Evolutionary conservation across 2,329 filamentous ascomycete genomes (phyloP).

Genomic region (Beauveria pseudobassiana): DNA sequence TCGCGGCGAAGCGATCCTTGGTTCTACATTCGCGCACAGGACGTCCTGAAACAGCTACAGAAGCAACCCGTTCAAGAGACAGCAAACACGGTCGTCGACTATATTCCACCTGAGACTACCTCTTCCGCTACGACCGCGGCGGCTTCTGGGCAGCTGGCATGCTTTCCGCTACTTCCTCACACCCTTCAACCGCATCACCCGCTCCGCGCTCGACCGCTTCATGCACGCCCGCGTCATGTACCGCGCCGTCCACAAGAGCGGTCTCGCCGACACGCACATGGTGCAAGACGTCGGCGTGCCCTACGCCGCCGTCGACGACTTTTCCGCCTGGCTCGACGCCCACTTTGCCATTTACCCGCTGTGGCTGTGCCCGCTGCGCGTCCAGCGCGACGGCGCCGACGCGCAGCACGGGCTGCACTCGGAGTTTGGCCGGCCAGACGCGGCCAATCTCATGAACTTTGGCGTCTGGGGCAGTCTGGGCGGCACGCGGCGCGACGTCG

Average conservation of each 20-base stretch:
- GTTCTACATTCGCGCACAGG: conserved; percentile 63
- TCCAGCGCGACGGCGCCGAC: conserved; percentile 34
- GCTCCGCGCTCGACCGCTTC: conserved; percentile 53
- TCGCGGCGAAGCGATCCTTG: conserved; percentile 56
- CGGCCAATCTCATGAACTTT: conserved; percentile 48
- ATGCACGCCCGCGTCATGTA: conserved; percentile 60
- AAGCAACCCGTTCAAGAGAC: conserved; percentile 6
- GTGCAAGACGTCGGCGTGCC: conserved; percentile 57
- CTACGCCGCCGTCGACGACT: conserved; percentile 32
- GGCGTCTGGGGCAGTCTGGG: conserved; percentile 52
- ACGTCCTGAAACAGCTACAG: conserved; percentile 25
- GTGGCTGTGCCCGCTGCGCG: conserved; percentile 47
- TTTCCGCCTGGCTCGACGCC: conserved; percentile 40
- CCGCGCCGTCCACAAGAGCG: conserved; percentile 54
- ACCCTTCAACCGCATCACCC: conserved; percentile 58
- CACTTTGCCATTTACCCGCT: conserved; percentile 43
- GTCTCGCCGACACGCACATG: conserved; percentile 52
- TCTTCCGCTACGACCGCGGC: conserved; percentile 55
- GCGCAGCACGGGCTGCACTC: conserved; percentile 40
- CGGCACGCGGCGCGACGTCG: conserved; percentile 36
- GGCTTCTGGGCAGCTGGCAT: conserved; percentile 56
- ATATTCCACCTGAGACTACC: conserved; percentile 55
- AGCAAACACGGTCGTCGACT: conserved; percentile 31
- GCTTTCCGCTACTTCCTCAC: conserved; percentile 57
- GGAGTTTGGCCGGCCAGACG: conserved; percentile 31